Evolutionary conservation across 495 filamentous ascomycete genomes (phyloP), one percentile per base, ranked within the genome.

Genomic region (Penicillium ochrochloron): DNA sequence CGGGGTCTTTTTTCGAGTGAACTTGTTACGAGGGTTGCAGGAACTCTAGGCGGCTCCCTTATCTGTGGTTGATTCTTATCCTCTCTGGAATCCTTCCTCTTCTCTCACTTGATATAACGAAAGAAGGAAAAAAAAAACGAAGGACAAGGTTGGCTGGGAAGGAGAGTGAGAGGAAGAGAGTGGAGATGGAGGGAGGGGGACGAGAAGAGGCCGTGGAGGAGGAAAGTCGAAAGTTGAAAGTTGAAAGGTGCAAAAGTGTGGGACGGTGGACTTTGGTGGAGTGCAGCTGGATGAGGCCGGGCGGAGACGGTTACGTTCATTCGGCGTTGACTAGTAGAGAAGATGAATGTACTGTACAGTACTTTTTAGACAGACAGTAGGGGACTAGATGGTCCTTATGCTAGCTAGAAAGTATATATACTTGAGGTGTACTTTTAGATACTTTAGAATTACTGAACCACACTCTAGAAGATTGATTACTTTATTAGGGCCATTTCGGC

Each of bases 271-370:
- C n/a, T 6, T 8, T 3, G 19, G 19, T 48, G 19, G 21, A 48
- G 44, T 25, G 44, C 15, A 48, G 44, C 21, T 27, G 25, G 37
- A 11, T 48, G 55, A 57, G 60, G 35, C 39, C 64, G 59, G 59
- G 64, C 56, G 57, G 57, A 63, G 60, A 63, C 65, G 56, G 65
- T 66, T 21, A 25, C 44, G 44, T 48, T 25, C 6, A 23, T 25
- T 48, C 44, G 10, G 44, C 39, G 15, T n/a, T 42, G 14, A 42
- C 31, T 33, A 33, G 31, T 3, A 5, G 5, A 33, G 31, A 27
- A 27, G 25, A 27, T 2, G 1, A 27, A 33, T 33, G 31, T 33
- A 33, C 31, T 33, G 31, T 6, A 33, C 31, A 44, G 9, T 19
- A 48, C 19, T 11, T 6, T 23, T 27, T 27, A 27, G 25, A 27